Evolutionary conservation across 306 rosid genomes (phyloP).

Genomic region (Canavalia gladiata): DNA sequence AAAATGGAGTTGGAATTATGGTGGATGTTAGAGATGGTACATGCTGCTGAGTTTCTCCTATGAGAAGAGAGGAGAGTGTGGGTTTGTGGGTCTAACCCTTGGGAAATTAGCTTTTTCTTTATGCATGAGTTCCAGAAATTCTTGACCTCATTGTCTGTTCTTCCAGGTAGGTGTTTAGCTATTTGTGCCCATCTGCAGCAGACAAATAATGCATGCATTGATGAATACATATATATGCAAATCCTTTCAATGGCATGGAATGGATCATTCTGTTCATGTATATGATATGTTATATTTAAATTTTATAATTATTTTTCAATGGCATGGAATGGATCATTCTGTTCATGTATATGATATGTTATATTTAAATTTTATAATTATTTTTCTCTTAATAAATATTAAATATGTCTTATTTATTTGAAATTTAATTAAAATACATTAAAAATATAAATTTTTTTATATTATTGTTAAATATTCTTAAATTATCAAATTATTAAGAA

Average conservation of each 20-base stretch:
- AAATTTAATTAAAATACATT: too few species aligned
- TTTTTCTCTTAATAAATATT: background rate
- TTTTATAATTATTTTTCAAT: background rate
- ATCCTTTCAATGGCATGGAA: background rate
- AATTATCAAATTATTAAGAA: too few species aligned
- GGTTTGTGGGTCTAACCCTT: conserved; percentile 90
- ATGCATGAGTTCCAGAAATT: conserved; percentile 93
- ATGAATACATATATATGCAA: conserved; percentile 37
- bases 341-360: background rate
- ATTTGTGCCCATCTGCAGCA: conserved; percentile 82
- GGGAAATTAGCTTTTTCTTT: conserved; percentile 84
- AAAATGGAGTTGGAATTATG: conserved; percentile 48
- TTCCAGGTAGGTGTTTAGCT: conserved; percentile 93
- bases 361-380: background rate
- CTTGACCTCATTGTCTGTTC: conserved; percentile 95
- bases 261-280: background rate
- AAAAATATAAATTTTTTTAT: too few species aligned
- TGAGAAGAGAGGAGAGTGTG: conserved; percentile 73
- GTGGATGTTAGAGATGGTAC: conserved; percentile 26
- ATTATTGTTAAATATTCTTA: too few species aligned
- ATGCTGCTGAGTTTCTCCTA: conserved; percentile 37
- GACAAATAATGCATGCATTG: conserved; percentile 36
- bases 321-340: background rate
- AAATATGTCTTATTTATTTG: background rate
- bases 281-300: background rate